Percentiles rank a stretch among this genome's conserved stretches.
Evolutionary conservation across 305 asterid species (phyloP).

Genomic region (Solanum hybrid): DNA sequence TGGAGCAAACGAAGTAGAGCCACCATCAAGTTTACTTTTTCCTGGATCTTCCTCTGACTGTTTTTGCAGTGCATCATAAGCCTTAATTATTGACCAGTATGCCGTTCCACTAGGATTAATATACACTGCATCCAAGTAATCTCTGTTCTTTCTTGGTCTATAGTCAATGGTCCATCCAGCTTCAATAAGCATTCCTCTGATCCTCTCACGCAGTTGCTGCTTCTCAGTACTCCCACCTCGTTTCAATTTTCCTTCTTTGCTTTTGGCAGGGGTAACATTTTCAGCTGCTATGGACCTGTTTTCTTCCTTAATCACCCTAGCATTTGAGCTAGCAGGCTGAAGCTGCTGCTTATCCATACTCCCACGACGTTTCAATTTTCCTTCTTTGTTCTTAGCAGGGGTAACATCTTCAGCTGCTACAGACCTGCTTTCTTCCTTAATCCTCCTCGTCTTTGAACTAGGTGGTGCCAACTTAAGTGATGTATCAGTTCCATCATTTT

Average conservation of each 20-base stretch:
- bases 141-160: conserved; percentile 83
- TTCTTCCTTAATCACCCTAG: conserved; percentile 1
- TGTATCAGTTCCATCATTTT: conserved; percentile 47
- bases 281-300: conserved; percentile 11
- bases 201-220: conserved; percentile 72
- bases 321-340: conserved; percentile 13
- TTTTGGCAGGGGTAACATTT: conserved; percentile 20
- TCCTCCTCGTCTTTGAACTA: conserved; percentile 39
- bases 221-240: conserved; percentile 87
- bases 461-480: conserved; percentile 60
- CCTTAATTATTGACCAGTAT: conserved; percentile 90
- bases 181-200: conserved; percentile 66
- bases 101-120: conserved; percentile 80
- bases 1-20: conserved; percentile 55
- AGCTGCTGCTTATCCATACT: conserved; percentile 79
- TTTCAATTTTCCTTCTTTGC: conserved; percentile 48
- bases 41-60: conserved; percentile 47
- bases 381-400: conserved; percentile 34
- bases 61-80: conserved; percentile 82
- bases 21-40: conserved; percentile 28
- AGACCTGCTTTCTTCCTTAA: conserved; percentile 40
- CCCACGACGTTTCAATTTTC: conserved; percentile 54
- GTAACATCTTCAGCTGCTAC: conserved; percentile 14
- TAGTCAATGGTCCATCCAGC: conserved; percentile 91
- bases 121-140: conserved; percentile 85